phyloP scores from a whole-genome alignment of 805 yeast genomes.

The Yarrowia bubula region DNA sequence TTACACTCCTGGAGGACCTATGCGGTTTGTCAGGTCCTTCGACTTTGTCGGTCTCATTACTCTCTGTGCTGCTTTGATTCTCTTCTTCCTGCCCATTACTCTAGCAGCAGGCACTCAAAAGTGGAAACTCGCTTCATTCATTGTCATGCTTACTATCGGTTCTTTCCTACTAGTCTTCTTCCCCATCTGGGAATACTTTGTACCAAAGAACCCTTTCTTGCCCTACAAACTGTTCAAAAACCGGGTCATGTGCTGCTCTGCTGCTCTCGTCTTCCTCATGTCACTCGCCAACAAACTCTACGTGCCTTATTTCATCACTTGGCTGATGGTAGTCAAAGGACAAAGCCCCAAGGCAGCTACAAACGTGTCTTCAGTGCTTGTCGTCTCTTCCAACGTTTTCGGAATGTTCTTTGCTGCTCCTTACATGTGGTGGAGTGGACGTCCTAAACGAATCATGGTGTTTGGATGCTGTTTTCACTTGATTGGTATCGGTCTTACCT shows the following conservation, averaged over 20 bases:
- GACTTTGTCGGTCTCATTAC: background rate
- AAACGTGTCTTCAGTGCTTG: background rate
- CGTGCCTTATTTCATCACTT: constrained; percentile 9
- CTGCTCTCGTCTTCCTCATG: background rate
- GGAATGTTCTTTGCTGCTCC: constrained; percentile 6
- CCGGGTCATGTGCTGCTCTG: constrained; percentile 10
- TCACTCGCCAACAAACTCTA: constrained; percentile 19
- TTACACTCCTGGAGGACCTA: background rate
- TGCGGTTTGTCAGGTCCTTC: background rate
- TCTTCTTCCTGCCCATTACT: constrained; percentile 17
- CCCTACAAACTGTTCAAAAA: constrained; percentile 18
- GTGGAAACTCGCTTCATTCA: background rate
- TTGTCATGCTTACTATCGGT: constrained; percentile 11
- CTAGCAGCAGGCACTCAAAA: constrained; percentile 1
- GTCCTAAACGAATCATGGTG: background rate
- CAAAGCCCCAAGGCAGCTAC: constrained; percentile 15
- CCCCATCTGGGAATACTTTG: background rate
- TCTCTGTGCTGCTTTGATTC: background rate
- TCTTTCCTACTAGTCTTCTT: constrained; percentile 1
- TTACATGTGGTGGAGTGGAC: constrained; percentile 15
- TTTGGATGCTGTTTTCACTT: constrained; percentile 11
- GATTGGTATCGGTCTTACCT: constrained; percentile 7
- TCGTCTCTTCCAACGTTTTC: constrained; percentile 7
- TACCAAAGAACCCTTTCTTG: background rate
- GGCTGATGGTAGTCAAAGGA: constrained; percentile 13